A percentile compares a stretch with the other conserved stretches of the same genome.
Evolutionary conservation across 805 yeast species (phyloP).

Genomic region (Ogataea nitratoaversa): DNA sequence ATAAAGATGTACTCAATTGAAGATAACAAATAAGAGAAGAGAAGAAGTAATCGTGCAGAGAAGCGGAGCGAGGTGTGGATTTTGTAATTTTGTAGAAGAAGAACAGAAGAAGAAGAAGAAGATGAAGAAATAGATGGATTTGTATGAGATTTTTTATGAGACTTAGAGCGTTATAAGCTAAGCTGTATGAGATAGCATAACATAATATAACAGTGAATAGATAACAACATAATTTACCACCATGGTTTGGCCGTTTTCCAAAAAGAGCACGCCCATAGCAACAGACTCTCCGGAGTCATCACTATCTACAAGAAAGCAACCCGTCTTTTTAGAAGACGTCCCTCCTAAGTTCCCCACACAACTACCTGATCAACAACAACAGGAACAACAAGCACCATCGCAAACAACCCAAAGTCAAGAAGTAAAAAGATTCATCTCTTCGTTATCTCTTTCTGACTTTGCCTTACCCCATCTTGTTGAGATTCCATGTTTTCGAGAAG

Average conservation of each 20-base stretch:
- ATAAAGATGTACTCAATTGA: no score
- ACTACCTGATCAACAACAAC: neutral
- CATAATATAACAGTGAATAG: no score
- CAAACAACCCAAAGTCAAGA: slow-evolving; percentile 16
- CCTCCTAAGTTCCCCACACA: slow-evolving; percentile 39
- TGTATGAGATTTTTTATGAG: no score
- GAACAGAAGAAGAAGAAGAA: no score
- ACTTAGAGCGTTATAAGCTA: no score
- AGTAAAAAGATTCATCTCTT: slow-evolving; percentile 15
- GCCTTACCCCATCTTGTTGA: slow-evolving; percentile 43
- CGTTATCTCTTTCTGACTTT: slow-evolving; percentile 49
- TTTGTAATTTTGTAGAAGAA: no score
- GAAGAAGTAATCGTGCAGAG: no score
- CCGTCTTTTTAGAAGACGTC: slow-evolving; percentile 43
- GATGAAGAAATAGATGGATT: no score
- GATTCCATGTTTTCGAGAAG: slow-evolving; percentile 79
- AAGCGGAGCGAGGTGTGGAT: no score
- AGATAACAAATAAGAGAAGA: no score
- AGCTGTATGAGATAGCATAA: no score
- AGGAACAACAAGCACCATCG: slow-evolving; percentile 14
- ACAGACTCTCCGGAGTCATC: neutral
- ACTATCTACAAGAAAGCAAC: slow-evolving; percentile 8
- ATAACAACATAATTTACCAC: no score
- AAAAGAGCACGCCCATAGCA: slow-evolving; percentile 4
- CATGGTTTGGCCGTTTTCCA: slow-evolving; percentile 23